Evolutionary conservation across 257 asterid genomes (phyloP).

Genomic region (Agastache rugosa): DNA sequence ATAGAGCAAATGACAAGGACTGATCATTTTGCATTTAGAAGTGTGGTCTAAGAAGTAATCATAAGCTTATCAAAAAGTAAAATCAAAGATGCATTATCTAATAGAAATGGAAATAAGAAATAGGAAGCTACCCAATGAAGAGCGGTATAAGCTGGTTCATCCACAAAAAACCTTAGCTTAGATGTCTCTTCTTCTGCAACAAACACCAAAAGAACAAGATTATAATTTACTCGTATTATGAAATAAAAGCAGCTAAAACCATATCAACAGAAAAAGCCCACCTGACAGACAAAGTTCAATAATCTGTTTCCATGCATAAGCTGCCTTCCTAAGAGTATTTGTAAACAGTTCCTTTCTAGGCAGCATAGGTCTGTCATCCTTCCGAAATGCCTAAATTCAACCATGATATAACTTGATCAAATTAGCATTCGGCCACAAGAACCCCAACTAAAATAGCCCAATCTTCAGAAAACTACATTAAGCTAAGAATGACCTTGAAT

Average conservation of each 20-base stretch:
- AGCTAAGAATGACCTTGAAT: constrained; percentile 7
- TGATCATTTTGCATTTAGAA: background rate
- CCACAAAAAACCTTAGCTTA: constrained; percentile 64
- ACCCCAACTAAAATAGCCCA: background rate
- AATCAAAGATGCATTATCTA: background rate
- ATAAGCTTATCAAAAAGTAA: background rate
- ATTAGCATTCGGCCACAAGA: constrained; percentile 11
- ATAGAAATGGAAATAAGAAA: constrained; percentile 2
- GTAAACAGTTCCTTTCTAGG: constrained; percentile 91
- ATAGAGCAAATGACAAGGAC: constrained; percentile 31
- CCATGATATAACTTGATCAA: too few relatives aligned
- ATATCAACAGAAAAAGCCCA: constrained; percentile 23
- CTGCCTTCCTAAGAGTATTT: constrained; percentile 87
- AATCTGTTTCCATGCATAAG: too few relatives aligned
- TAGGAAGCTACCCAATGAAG: constrained; percentile 87
- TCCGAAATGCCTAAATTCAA: constrained; percentile 71
- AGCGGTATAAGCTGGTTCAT: too few relatives aligned
- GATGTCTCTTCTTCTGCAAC: constrained; percentile 88
- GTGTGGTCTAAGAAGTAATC: background rate
- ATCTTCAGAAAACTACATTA: background rate
- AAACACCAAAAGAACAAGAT: too few relatives aligned
- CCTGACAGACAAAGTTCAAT: constrained; percentile 81
- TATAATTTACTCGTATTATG: too few relatives aligned
- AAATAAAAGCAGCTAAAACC: too few relatives aligned
- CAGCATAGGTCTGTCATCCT: constrained; percentile 80